Evolutionary conservation across 164 flowering plant genomes (phyloP).

Genomic region (Sextonia rubra): DNA sequence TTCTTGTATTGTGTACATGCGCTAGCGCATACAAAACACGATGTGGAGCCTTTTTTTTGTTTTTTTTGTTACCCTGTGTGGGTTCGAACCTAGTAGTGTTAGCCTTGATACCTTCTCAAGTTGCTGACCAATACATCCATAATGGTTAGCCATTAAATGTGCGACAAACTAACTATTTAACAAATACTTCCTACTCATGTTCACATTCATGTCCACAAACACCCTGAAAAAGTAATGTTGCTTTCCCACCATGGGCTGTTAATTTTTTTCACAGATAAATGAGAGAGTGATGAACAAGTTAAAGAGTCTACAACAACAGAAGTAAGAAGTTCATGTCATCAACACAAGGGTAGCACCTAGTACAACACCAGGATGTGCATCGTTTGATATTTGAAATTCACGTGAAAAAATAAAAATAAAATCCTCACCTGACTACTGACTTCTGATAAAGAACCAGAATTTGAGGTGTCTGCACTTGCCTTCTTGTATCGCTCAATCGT

Average conservation of each 20-base stretch:
- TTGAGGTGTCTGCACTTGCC: constrained; percentile 57
- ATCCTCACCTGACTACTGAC: constrained; percentile 63
- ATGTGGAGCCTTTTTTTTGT: too few species aligned
- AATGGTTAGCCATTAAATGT: too few species aligned
- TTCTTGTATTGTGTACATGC: too few species aligned
- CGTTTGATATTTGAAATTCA: not conserved
- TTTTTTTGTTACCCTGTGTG: too few species aligned
- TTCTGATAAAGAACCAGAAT: constrained; percentile 56
- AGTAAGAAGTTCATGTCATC: not conserved
- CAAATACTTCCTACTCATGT: too few species aligned
- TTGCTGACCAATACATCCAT: too few species aligned
- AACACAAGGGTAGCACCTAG: not conserved
- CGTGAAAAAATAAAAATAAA: not conserved
- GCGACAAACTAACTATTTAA: too few species aligned
- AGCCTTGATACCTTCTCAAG: too few species aligned
- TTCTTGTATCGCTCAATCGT: constrained; percentile 96
- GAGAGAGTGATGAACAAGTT: not conserved
- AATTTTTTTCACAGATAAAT: not conserved
- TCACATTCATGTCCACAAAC: too few species aligned
- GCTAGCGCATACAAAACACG: too few species aligned
- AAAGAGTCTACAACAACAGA: not conserved
- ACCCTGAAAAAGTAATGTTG: too few species aligned
- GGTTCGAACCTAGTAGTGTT: too few species aligned
- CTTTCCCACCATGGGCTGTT: not conserved
- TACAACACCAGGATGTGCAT: not conserved